Conservation (phyloP, 2,329 filamentous ascomycete genomes). For the Fusarium sp. region DNA sequence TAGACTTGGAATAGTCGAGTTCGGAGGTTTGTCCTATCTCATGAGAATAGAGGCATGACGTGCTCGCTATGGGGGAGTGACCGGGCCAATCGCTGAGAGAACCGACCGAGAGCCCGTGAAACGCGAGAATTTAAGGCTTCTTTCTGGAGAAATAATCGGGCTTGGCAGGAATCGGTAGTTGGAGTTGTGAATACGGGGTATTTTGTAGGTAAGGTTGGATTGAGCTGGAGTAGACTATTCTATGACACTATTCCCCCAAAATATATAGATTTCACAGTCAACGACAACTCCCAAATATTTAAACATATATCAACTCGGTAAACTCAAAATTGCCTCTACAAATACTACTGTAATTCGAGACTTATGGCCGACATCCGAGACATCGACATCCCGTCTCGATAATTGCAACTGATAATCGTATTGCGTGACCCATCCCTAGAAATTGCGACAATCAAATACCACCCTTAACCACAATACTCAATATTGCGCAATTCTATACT, state of each 20-base stretch:
- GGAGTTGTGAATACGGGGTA: background rate
- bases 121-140: background rate
- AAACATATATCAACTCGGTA: rapidly evolving
- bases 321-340: rapidly evolving
- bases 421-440: constrained; percentile 42
- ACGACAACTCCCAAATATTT: background rate
- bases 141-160: background rate
- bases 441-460: constrained; percentile 38
- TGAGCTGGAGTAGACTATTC: background rate
- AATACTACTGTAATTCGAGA: rapidly evolving
- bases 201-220: background rate
- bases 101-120: constrained; percentile 38
- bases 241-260: background rate
- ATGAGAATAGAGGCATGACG: constrained; percentile 33
- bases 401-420: constrained; percentile 3
- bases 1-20: constrained; percentile 13
- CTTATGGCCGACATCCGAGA: background rate
- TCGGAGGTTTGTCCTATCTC: constrained; percentile 22
- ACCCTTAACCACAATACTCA: constrained; percentile 2
- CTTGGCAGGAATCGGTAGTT: background rate
- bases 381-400: background rate
- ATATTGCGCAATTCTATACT: constrained; percentile 38
- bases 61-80: constrained; percentile 15
- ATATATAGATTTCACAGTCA: background rate
- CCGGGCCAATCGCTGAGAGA: constrained; percentile 35